Base-by-base conservation (phyloP, 179 eudicot species). In the Heliamphora ciliata region DNA sequence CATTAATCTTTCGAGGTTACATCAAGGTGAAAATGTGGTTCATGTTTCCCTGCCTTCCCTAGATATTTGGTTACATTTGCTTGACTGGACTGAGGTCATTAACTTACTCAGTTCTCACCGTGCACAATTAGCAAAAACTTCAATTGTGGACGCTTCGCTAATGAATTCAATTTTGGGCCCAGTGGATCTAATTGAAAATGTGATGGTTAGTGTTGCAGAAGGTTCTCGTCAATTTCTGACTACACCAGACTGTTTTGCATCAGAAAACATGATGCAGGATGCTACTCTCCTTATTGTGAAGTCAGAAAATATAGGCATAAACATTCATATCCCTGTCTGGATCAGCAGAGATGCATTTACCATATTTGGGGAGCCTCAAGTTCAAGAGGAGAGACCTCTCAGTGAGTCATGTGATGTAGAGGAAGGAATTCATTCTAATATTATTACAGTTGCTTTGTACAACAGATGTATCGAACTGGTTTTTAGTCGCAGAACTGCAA, bases 61-160 rank as follows among this genome's bases (percentile, higher is more conserved):
- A 77, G 88, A 89, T 82, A 81, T 93, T 79, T 97, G 99, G 99
- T 82, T 91, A 81, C 89, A 91, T 88, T 76, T 88, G 48, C 80
- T 52, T 85, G 95, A 97, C 84, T 97, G 99, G 99, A 74, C 31
- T 65, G 77, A 55, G 87, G 61, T 94, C 50, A 82, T 91, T 80
- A 90, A 88, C 79, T 81, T 88, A 75, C 66, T 92, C 52, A 69
- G 59, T 78, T 92, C 86, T 44, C 89, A 84, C 85, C 46, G 73
- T 74, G 69, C 74, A 50, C 82, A 83, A 74, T 66, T 69, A 72
- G 69, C 90, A 55, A 85, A 80, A 76, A 61, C 66, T 15, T 80
- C 86, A 61, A 81, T 5, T n/a, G 55, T 63, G 64, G 83, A 79
- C 60, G 77, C 64, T 24, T 81, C 86, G 81, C 7, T 67, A 31